Evolutionary conservation across 768 basidiomycete species (phyloP).

Genomic region (Panaeolus papilionaceus): DNA sequence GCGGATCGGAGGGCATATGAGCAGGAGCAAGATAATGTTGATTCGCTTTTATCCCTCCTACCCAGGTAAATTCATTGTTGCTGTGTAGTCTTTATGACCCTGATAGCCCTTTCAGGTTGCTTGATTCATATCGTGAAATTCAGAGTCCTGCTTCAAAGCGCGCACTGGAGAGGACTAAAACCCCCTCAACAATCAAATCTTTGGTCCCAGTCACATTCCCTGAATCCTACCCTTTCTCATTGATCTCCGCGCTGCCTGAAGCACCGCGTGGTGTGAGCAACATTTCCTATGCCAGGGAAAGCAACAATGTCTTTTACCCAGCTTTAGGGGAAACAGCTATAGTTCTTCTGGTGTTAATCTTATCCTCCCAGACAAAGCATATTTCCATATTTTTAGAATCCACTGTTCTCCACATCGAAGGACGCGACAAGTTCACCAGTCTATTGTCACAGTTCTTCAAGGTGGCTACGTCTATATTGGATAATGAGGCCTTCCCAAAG

Average conservation of each 20-base stretch:
- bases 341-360: constrained; percentile 81
- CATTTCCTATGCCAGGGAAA: constrained; percentile 48
- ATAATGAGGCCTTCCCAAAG: constrained; percentile 87
- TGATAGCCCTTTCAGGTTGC: constrained; percentile 54
- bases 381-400: constrained; percentile 81
- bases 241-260: constrained; percentile 72
- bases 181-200: constrained; percentile 62
- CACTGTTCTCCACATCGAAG: constrained; percentile 82
- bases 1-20: constrained; percentile 65
- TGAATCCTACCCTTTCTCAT: constrained; percentile 91
- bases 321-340: constrained; percentile 86
- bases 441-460: constrained; percentile 83
- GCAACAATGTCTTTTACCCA: constrained; percentile 67
- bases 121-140: constrained; percentile 90
- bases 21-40: constrained; percentile 93
- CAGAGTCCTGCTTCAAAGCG: constrained; percentile 69
- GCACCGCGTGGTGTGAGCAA: constrained; percentile 48
- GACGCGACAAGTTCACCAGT: constrained; percentile 74
- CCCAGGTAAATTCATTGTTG: constrained; percentile 60
- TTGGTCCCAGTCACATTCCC: constrained; percentile 85
- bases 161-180: constrained; percentile 72
- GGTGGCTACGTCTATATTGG: constrained; percentile 79
- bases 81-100: background rate
- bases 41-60: constrained; percentile 80
- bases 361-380: constrained; percentile 80